Evolutionary conservation across 2,329 filamentous ascomycete genomes (phyloP).

Genomic region (Trichoderma oligosporum): DNA sequence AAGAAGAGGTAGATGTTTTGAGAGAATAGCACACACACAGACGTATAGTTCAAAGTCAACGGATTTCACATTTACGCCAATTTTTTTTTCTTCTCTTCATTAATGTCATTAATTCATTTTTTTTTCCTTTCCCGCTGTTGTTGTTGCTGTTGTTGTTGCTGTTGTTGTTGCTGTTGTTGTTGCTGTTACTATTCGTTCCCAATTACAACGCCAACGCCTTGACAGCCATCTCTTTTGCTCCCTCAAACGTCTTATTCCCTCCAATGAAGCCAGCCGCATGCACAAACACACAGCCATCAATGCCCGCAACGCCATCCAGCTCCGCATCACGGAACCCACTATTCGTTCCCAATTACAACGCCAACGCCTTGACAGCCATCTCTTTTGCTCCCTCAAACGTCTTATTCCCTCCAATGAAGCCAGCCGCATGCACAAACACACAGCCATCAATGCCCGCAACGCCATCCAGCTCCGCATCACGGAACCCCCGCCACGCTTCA

Average conservation of each 20-base stretch:
- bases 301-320: constrained; percentile 66
- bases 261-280: constrained; percentile 96
- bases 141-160: not conserved
- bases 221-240: constrained; percentile 78
- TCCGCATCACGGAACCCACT: too few species aligned
- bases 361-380: constrained; percentile 77
- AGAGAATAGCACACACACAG: not conserved
- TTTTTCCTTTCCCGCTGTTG: too few species aligned
- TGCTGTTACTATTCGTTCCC: not conserved
- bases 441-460: constrained; percentile 66
- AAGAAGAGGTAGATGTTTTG: not conserved
- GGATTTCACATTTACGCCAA: too few species aligned
- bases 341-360: constrained; percentile 19
- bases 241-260: constrained; percentile 87
- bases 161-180: not conserved
- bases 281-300: constrained; percentile 80
- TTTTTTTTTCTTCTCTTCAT: too few species aligned
- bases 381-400: constrained; percentile 81
- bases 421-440: constrained; percentile 89
- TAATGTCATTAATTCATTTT: not conserved
- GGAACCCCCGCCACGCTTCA: constrained; percentile 84
- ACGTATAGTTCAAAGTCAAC: not conserved
- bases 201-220: constrained; percentile 57
- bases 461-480: constrained; percentile 78
- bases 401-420: constrained; percentile 95